A percentile compares a stretch with the other conserved stretches of the same genome.
Evolutionary conservation across 2,329 filamentous ascomycete genomes (phyloP).

Genomic region (Botrytis squamosa): DNA sequence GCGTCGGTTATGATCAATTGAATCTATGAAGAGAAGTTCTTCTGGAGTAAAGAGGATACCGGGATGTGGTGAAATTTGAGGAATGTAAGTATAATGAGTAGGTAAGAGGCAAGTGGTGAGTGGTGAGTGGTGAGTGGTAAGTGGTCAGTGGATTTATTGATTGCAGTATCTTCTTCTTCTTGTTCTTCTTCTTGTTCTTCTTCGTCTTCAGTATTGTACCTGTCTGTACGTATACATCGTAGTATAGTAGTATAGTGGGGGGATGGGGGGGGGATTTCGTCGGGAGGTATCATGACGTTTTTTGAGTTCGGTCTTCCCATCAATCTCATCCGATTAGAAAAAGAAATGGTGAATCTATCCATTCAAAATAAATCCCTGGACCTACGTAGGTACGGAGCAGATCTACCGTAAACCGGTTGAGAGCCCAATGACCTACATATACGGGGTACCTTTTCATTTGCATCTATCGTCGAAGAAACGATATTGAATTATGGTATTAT

Average conservation of each 20-base stretch:
- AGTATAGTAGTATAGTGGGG: conserved; percentile 5
- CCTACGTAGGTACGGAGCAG: background rate
- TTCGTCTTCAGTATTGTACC: background rate
- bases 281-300: conserved; percentile 12
- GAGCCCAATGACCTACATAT: background rate
- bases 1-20: background rate
- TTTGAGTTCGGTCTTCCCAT: background rate
- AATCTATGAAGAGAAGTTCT: background rate
- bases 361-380: no score
- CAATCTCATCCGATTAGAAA: conserved; percentile 2
- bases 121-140: no score
- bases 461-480: background rate
- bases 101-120: no score
- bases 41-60: background rate
- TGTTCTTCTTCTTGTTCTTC: background rate
- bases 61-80: background rate
- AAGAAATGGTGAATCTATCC: background rate
- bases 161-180: background rate
- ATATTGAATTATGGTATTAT: background rate
- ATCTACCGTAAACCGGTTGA: background rate
- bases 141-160: background rate
- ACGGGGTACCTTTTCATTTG: background rate
- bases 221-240: background rate
- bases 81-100: background rate
- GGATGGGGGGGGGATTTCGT: background rate